phyloP scores from a whole-genome alignment of 495 filamentous ascomycete species.

The Amorphotheca resinae region DNA sequence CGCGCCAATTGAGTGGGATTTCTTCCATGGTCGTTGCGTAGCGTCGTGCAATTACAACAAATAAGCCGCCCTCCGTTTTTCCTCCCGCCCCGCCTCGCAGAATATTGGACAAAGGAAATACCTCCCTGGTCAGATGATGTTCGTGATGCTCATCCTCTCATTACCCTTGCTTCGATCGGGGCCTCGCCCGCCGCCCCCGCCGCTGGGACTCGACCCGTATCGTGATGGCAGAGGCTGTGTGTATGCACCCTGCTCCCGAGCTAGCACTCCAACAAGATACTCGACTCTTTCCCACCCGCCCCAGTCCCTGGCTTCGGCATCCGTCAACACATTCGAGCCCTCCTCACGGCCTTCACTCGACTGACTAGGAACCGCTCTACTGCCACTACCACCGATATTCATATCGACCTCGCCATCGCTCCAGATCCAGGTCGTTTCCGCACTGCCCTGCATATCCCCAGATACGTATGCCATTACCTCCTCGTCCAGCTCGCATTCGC shows the following conservation, averaged over 20 bases:
- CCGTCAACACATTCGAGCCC: slow-evolving; percentile 24
- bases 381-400: slow-evolving; percentile 22
- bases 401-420: slow-evolving; percentile 47
- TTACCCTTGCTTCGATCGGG: slow-evolving; percentile 25
- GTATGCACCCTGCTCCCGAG: slow-evolving; percentile 10
- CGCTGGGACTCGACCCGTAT: slow-evolving; percentile 13
- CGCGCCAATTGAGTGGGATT: no score
- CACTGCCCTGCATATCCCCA: slow-evolving; percentile 77
- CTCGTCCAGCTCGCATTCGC: slow-evolving; percentile 54
- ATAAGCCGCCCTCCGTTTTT: no score
- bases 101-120: no score
- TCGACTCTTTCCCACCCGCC: slow-evolving; percentile 41
- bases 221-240: slow-evolving; percentile 4
- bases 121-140: no score
- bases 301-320: slow-evolving; percentile 41
- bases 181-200: slow-evolving; percentile 8
- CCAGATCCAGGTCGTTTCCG: slow-evolving; percentile 81
- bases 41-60: no score
- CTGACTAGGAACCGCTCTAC: slow-evolving; percentile 6
- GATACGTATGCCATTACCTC: slow-evolving; percentile 84
- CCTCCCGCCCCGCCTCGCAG: no score
- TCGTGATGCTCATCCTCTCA: slow-evolving; percentile 66
- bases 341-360: slow-evolving; percentile 17
- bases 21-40: no score
- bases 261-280: slow-evolving; percentile 24